These are phyloP conservation scores for Tricholoma bakamatsutake DNA, from an alignment of 768 basidiomycete genomes.

Conservation along the genomic window DNA sequence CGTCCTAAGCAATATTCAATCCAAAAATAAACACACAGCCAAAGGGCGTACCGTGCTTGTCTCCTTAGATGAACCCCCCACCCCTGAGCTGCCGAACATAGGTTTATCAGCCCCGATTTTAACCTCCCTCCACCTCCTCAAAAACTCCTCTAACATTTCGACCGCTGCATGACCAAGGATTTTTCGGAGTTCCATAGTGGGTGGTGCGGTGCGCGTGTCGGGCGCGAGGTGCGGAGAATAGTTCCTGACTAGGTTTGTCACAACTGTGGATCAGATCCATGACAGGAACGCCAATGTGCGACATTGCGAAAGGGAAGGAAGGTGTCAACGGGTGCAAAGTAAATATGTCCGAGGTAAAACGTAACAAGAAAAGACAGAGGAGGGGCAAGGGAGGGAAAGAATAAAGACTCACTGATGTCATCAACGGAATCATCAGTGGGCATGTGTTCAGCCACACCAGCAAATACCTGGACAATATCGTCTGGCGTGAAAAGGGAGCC, in stretches of 20 bases:
- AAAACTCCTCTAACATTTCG: constrained; percentile 69
- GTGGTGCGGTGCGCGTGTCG: constrained; percentile 59
- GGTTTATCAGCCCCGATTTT: constrained; percentile 19
- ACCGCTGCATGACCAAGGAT: constrained; percentile 59
- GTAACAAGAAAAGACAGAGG: constrained; percentile 16
- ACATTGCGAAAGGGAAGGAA: constrained; percentile 21
- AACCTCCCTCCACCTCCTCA: constrained; percentile 52
- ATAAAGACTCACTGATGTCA: constrained; percentile 72
- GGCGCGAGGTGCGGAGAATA: constrained; percentile 84
- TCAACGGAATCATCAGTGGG: constrained; percentile 65
- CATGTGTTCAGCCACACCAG: constrained; percentile 71
- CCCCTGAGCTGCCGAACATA: not conserved
- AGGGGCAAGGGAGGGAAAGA: constrained; percentile 7
- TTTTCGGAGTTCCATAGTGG: constrained; percentile 62
- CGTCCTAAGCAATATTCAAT: not conserved
- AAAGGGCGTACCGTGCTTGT: constrained; percentile 5
- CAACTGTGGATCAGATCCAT: constrained; percentile 77
- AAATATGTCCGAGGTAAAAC: constrained; percentile 7
- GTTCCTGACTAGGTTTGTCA: constrained; percentile 84
- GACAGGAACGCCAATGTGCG: constrained; percentile 32
- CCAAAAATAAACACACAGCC: constrained; percentile 7
- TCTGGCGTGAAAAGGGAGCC: constrained; percentile 50
- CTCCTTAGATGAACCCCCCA: constrained; percentile 1
- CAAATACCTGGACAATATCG: constrained; percentile 64
- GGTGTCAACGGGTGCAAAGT: constrained; percentile 23